phyloP scores from a whole-genome alignment of 371 early-diverging fungal species.

The Mortierella sp. region DNA sequence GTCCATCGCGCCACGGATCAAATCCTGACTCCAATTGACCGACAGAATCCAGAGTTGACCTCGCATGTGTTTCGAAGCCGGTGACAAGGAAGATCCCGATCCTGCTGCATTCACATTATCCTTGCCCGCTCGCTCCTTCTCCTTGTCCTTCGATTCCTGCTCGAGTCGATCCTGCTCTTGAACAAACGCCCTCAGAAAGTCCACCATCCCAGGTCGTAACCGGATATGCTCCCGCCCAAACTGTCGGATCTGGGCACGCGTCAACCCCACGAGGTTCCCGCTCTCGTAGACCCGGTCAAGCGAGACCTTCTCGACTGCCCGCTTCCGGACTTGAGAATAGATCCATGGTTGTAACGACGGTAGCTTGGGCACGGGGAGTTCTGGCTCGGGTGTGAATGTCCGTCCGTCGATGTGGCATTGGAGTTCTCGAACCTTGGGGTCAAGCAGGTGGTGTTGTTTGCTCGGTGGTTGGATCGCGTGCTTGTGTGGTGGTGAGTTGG shows the following conservation, averaged over 20 bases:
- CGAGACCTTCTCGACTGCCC: slow-evolving; percentile 43
- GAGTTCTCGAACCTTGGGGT: slow-evolving; percentile 30
- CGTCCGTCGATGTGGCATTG: slow-evolving; percentile 50
- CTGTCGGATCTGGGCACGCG: slow-evolving; percentile 35
- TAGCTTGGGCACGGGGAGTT: slow-evolving; percentile 32
- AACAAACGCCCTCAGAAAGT: slow-evolving; percentile 35
- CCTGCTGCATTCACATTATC: neutral
- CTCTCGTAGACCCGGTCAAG: slow-evolving; percentile 49
- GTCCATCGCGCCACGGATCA: slow-evolving; percentile 55
- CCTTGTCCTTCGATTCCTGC: neutral
- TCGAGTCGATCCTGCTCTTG: slow-evolving; percentile 28
- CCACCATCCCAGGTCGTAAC: slow-evolving; percentile 40
- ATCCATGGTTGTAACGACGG: slow-evolving; percentile 51
- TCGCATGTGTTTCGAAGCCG: neutral
- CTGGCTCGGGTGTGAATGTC: slow-evolving; percentile 42
- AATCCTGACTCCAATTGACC: slow-evolving; percentile 53
- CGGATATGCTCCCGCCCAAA: slow-evolving; percentile 39
- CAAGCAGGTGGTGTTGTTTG: slow-evolving; percentile 22
- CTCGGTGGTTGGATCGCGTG: neutral
- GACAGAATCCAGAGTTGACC: slow-evolving; percentile 50
- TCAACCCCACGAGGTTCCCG: slow-evolving; percentile 46
- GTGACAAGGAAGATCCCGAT: neutral
- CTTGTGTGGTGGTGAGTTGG: neutral
- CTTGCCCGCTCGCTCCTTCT: neutral
- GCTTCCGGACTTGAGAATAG: slow-evolving; percentile 45